Evolutionary conservation across 1,284 basidiomycete genomes (phyloP).

Genomic region (Schizopora paradoxa): DNA sequence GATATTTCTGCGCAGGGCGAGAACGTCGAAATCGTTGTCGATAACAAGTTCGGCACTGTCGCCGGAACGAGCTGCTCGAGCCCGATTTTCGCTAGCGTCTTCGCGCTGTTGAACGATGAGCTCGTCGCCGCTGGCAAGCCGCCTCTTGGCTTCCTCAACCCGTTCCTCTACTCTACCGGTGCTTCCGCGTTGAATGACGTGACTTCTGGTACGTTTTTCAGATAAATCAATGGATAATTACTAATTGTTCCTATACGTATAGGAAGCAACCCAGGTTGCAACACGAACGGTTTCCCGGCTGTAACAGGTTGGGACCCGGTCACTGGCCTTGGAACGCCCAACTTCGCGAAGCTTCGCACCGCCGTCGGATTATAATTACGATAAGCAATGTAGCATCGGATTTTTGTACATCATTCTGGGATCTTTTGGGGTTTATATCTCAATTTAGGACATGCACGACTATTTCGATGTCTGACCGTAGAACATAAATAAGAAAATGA

Average conservation of each 20-base stretch:
- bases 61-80: conserved; percentile 36
- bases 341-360: conserved; percentile 28
- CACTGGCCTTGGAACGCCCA: conserved; percentile 34
- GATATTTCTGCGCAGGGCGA: conserved; percentile 38
- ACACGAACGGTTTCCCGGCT: conserved; percentile 33
- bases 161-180: conserved; percentile 32
- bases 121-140: conserved; percentile 31
- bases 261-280: conserved; percentile 23
- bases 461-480: no score
- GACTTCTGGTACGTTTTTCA: conserved; percentile 22
- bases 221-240: not conserved
- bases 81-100: conserved; percentile 35
- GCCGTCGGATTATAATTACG: conserved; percentile 26
- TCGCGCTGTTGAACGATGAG: conserved; percentile 39
- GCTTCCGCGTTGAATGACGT: conserved; percentile 29
- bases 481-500: no score
- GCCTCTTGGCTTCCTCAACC: conserved; percentile 40
- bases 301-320: conserved; percentile 33
- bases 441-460: no score
- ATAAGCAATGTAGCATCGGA: no score
- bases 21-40: conserved; percentile 26
- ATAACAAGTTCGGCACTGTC: conserved; percentile 22
- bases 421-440: no score
- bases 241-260: not conserved
- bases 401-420: conserved; percentile 26